Base-by-base conservation (phyloP, 495 filamentous ascomycete genomes). In the Letharia columbiana region DNA sequence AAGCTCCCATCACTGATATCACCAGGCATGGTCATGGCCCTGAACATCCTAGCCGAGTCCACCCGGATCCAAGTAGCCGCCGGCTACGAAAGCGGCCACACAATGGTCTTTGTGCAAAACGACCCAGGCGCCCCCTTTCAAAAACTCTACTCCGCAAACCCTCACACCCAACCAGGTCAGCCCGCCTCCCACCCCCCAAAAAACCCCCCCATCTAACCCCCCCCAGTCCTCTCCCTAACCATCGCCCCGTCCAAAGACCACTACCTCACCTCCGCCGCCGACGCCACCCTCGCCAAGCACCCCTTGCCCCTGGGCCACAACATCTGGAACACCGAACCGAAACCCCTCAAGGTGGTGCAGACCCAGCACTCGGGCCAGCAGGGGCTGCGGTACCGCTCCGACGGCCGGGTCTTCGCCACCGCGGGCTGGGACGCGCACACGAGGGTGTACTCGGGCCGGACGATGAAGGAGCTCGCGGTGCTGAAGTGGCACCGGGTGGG, bases 401-500 rank as follows among this genome's bases (percentile, higher is more conserved):
- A 98, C 74, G 89, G 85, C 8, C 88, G 83, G 72, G 79, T 97
- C 10, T 91, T 96, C 71, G 91, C 89, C 17, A 97, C 94, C 1
- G 94, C 91, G 11, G 94, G 94, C 15, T 98, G 94, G 94, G 94
- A 98, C 75, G 82, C 85, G 0, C 83, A 84, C 52, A 77, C 91
- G 1, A 77, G 94, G 23, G 87, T 98, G 11, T 98, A 97, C 73
- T 89, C 88, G 1, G 74, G 82, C 17, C 91, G 88, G 72, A 89
- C 86, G 1, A 83, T 97, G 82, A 89, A 87, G 70, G 93, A 98
- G 76, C 71, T 98, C 4, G 94, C 94, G 7, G 94, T 98, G 66
- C 77, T 98, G 68, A 96, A 95, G 76, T 98, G 95, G 94, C 93
- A 97, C 74, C 85, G 87, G 67, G 89, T 89, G 45, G 93, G 94